Evolutionary conservation across 1,284 basidiomycete species (phyloP).

Genomic region (Apiotrichum veenhuisii): DNA sequence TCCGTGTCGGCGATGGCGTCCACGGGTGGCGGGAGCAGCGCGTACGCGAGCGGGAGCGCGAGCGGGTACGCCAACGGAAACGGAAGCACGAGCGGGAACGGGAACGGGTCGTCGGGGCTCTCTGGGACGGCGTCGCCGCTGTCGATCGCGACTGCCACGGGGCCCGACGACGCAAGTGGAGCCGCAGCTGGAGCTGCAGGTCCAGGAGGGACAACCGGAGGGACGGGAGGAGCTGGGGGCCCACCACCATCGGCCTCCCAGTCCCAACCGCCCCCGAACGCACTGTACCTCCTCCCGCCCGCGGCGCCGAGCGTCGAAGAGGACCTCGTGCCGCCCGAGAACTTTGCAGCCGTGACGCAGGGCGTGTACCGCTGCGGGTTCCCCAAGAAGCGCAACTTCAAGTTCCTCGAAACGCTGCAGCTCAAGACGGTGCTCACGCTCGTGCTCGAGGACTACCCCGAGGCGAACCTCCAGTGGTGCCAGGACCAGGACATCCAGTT

Average conservation of each 20-base stretch:
- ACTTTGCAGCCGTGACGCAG: slow-evolving; percentile 47
- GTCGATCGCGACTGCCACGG: no score
- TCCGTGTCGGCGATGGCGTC: background rate
- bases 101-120: no score
- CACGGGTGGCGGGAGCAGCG: no score
- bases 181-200: no score
- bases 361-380: slow-evolving; percentile 55
- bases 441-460: slow-evolving; percentile 56
- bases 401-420: slow-evolving; percentile 54
- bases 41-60: background rate
- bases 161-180: no score
- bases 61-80: background rate
- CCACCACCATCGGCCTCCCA: no score
- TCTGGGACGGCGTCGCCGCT: no score
- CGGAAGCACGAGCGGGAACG: no score
- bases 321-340: slow-evolving; percentile 47
- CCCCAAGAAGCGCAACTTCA: slow-evolving; percentile 55
- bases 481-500: slow-evolving; percentile 47
- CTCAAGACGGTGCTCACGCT: slow-evolving; percentile 56
- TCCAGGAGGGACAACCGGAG: no score
- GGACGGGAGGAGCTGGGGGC: no score
- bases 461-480: slow-evolving; percentile 53
- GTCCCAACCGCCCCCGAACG: slow-evolving; percentile 22
- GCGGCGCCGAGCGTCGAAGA: slow-evolving; percentile 40
- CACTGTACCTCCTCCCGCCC: slow-evolving; percentile 46